Evolutionary conservation across 1,139 yeast species (phyloP).

Genomic region (Blastobotrys petasosporus): DNA sequence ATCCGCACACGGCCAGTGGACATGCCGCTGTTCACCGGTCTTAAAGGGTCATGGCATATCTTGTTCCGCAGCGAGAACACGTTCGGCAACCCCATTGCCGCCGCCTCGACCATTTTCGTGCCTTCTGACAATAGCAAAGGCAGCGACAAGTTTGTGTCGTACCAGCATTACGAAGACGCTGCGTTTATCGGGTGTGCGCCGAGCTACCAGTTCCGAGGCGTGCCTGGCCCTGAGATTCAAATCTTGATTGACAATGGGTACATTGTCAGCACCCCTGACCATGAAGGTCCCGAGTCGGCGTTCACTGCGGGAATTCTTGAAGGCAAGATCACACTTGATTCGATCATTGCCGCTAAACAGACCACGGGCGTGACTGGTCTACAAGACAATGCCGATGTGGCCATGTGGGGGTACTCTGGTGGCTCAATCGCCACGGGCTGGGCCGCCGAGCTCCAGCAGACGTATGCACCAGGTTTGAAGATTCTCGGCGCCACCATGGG

Average conservation of each 20-base stretch:
- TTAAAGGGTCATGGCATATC: slow-evolving; percentile 20
- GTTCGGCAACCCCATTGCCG: slow-evolving; percentile 24
- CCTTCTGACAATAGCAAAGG: slow-evolving; percentile 18
- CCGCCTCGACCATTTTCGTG: slow-evolving; percentile 27
- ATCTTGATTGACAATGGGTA: slow-evolving; percentile 14
- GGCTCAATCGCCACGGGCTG: slow-evolving; percentile 30
- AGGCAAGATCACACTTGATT: slow-evolving; percentile 27
- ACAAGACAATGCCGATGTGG: slow-evolving; percentile 13
- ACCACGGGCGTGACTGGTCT: slow-evolving; percentile 15
- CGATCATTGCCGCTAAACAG: slow-evolving; percentile 22
- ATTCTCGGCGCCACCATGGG: slow-evolving; percentile 21
- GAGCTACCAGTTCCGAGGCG: slow-evolving; percentile 22
- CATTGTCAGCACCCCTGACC: slow-evolving; percentile 24
- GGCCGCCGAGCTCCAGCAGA: slow-evolving; percentile 27
- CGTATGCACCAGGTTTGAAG: slow-evolving; percentile 28
- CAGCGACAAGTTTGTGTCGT: slow-evolving; percentile 21
- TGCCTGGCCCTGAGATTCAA: not conserved
- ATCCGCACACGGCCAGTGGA: slow-evolving; percentile 15
- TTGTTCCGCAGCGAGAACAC: slow-evolving; percentile 25
- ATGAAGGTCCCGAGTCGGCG: slow-evolving; percentile 25
- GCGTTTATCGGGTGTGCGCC: slow-evolving; percentile 27
- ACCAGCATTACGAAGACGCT: slow-evolving; percentile 28
- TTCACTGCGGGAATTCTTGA: slow-evolving; percentile 21
- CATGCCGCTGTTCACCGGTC: slow-evolving; percentile 2
- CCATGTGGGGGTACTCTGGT: slow-evolving; percentile 29